Percentiles rank a stretch among this genome's conserved stretches.
These are phyloP conservation scores for Lentinula detonsa DNA, from an alignment of 768 basidiomycete genomes.

Conservation along the genomic window DNA sequence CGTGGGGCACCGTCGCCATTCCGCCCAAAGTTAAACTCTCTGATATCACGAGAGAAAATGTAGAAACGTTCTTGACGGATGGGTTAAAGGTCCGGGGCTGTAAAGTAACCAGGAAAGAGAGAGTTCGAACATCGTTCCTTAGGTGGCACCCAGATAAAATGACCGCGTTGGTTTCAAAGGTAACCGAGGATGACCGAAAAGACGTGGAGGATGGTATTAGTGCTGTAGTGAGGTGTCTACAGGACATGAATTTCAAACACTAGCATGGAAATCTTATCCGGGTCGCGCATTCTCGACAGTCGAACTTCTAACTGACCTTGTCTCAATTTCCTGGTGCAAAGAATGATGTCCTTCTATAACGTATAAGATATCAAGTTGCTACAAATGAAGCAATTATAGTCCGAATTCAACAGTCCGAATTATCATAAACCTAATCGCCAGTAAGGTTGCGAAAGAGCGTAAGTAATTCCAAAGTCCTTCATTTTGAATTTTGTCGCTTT, in stretches of 20 bases:
- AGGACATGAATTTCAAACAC: conserved; percentile 19
- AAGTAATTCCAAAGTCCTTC: not conserved
- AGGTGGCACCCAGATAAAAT: conserved; percentile 70
- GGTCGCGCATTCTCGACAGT: too few relatives aligned
- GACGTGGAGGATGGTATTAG: conserved; percentile 41
- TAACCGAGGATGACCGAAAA: conserved; percentile 37
- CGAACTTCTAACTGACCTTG: too few relatives aligned
- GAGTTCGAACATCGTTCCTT: conserved; percentile 53
- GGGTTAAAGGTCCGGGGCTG: conserved; percentile 35
- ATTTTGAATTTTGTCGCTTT: not conserved
- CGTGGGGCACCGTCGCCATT: not conserved
- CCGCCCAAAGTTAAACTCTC: conserved; percentile 12
- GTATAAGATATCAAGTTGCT: not conserved
- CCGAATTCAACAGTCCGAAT: not conserved
- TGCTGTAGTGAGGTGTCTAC: conserved; percentile 30
- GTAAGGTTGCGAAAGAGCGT: not conserved
- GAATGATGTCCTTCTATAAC: not conserved
- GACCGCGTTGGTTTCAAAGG: conserved; percentile 33
- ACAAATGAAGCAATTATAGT: not conserved
- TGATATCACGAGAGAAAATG: conserved; percentile 29
- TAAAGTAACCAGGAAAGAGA: conserved; percentile 39
- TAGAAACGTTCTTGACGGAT: conserved; percentile 48
- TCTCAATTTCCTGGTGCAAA: not conserved
- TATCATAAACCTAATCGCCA: not conserved
- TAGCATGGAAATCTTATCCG: not conserved